Evolutionary conservation across 352 stramenopile species (phyloP).

Genomic region (Phytopythium vexans): DNA sequence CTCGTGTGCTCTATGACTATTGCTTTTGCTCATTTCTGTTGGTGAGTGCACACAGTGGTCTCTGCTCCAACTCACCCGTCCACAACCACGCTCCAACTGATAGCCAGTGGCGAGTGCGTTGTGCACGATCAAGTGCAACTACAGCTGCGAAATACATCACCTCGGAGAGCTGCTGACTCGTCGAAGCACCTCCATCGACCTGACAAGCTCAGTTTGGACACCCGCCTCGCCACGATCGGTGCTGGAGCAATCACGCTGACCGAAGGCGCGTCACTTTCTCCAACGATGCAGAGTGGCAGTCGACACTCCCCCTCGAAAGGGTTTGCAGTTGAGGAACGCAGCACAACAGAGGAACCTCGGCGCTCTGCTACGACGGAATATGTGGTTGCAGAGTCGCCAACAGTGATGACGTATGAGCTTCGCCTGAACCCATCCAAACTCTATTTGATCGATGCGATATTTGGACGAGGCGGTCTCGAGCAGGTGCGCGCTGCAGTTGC

Average conservation of each 20-base stretch:
- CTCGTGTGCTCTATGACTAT: background rate
- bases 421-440: slow-evolving; percentile 13
- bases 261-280: slow-evolving; percentile 8
- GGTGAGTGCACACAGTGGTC: too few relatives aligned
- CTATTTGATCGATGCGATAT: slow-evolving; percentile 18
- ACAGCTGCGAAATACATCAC: slow-evolving; percentile 6
- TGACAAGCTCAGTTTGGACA: slow-evolving; percentile 28
- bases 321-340: background rate
- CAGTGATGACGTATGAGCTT: slow-evolving; percentile 9
- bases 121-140: slow-evolving; percentile 40
- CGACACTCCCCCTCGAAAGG: too few relatives aligned
- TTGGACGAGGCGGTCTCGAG: slow-evolving; percentile 32
- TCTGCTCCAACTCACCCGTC: slow-evolving; percentile 16
- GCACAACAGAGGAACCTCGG: background rate
- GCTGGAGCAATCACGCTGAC: slow-evolving; percentile 31
- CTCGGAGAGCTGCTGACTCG: too few relatives aligned
- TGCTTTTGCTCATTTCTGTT: background rate
- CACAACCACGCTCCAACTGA: slow-evolving; percentile 26
- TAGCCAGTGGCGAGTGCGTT: slow-evolving; percentile 36
- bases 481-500: slow-evolving; percentile 19
- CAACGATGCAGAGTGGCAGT: background rate
- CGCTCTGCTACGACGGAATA: slow-evolving; percentile 13
- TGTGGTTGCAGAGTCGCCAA: slow-evolving; percentile 34
- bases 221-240: slow-evolving; percentile 34
- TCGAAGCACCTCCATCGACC: slow-evolving; percentile 6